Percentiles rank a stretch among this genome's conserved stretches.
phyloP scores from a whole-genome alignment of 371 early-diverging fungal species.

The Mortierella sp. region DNA sequence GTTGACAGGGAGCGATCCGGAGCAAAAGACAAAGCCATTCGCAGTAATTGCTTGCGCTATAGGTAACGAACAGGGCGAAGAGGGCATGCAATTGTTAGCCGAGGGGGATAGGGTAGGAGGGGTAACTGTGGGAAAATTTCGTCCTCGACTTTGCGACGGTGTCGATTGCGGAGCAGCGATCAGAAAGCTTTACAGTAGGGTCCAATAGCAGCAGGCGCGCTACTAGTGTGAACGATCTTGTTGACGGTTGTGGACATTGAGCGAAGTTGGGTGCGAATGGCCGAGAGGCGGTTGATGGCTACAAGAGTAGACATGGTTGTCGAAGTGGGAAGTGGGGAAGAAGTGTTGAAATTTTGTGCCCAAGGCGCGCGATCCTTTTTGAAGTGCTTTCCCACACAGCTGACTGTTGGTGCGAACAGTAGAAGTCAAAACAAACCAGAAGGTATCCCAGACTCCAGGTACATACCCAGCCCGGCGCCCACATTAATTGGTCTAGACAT shows the following conservation, averaged over 20 bases:
- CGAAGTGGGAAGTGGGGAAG: neutral
- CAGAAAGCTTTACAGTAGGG: conserved; percentile 73
- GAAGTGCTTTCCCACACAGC: no score
- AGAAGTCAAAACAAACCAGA: no score
- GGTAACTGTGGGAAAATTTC: conserved; percentile 12
- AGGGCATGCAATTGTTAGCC: no score
- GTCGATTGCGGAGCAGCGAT: neutral
- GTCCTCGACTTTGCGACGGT: neutral
- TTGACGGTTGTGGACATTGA: conserved; percentile 42
- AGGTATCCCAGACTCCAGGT: neutral
- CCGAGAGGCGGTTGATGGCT: conserved; percentile 36
- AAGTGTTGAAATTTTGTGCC: neutral
- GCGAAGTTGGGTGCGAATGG: conserved; percentile 41
- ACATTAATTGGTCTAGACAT: neutral
- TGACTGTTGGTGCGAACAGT: no score
- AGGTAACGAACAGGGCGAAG: neutral
- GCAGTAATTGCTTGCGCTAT: conserved; percentile 85
- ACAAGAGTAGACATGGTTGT: conserved; percentile 20
- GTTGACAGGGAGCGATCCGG: conserved; percentile 82
- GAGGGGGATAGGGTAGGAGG: neutral
- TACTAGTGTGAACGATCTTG: conserved; percentile 60
- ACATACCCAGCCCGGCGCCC: neutral
- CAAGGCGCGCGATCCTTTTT: no score
- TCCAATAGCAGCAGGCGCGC: conserved; percentile 85
- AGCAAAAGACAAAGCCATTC: conserved; percentile 86